Percentiles rank a stretch among this genome's conserved stretches.
Evolutionary conservation across 2,329 filamentous ascomycete species (phyloP).

Genomic region (Orbilia ellipsospora): DNA sequence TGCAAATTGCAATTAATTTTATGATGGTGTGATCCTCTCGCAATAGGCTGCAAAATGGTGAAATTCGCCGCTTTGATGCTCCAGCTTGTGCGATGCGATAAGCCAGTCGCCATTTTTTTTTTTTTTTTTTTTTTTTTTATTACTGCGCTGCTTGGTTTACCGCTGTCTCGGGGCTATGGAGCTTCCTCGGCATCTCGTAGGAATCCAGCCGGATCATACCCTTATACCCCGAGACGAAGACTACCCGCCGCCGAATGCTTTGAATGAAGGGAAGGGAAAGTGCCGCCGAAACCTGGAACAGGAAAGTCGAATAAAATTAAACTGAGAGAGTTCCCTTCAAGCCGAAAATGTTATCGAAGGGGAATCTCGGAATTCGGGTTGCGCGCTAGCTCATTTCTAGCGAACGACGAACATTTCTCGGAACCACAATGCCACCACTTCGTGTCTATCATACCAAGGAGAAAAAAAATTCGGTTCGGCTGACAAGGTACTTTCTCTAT

Average conservation of each 20-base stretch:
- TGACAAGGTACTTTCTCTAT: constrained; percentile 7
- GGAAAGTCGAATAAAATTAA: constrained; percentile 39
- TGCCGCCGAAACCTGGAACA: constrained; percentile 11
- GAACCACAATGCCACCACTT: constrained; percentile 22
- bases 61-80: constrained; percentile 22
- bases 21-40: constrained; percentile 55
- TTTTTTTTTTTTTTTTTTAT: constrained; percentile 16
- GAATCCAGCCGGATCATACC: constrained; percentile 21
- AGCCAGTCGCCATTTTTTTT: background rate
- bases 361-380: constrained; percentile 49
- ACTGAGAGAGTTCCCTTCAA: constrained; percentile 19
- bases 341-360: constrained; percentile 39
- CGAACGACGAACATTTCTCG: constrained; percentile 43
- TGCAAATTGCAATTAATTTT: constrained; percentile 17
- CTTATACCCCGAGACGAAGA: constrained; percentile 42
- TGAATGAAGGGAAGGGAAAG: constrained; percentile 6
- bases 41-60: constrained; percentile 52
- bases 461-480: constrained; percentile 2
- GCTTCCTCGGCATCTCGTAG: constrained; percentile 48
- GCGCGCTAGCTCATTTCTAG: constrained; percentile 23
- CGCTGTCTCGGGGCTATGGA: constrained; percentile 51
- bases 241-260: constrained; percentile 31
- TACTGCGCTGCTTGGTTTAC: constrained; percentile 16
- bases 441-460: background rate
- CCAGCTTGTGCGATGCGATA: background rate